These are phyloP conservation scores for Fusarium siculi DNA, from an alignment of 2,329 filamentous ascomycete species.

Conservation along the genomic window DNA sequence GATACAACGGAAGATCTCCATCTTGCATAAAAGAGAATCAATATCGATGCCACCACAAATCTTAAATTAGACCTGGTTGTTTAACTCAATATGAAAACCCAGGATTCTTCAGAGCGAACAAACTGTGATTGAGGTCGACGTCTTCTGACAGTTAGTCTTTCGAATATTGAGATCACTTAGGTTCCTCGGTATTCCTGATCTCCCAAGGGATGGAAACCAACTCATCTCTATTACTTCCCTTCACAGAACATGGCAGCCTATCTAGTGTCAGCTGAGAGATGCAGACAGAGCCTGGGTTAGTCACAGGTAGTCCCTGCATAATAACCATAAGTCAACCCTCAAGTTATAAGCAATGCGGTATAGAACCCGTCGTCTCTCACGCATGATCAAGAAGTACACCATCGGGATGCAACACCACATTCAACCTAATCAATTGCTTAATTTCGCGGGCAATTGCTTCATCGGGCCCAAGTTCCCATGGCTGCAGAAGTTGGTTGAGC, in stretches of 20 bases:
- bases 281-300: neutral
- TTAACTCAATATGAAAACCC: fast-evolving
- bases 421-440: neutral
- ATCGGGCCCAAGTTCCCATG: neutral
- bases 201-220: too few species aligned
- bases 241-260: fast-evolving
- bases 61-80: neutral
- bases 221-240: neutral
- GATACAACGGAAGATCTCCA: neutral
- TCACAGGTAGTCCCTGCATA: constrained; percentile 8
- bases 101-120: too few species aligned
- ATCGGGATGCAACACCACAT: neutral
- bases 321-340: neutral
- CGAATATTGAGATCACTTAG: too few species aligned
- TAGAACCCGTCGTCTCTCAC: neutral
- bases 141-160: neutral
- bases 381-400: neutral
- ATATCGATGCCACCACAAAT: neutral
- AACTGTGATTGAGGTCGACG: neutral
- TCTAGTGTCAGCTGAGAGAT: neutral
- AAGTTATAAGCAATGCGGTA: neutral
- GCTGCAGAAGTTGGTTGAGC: neutral
- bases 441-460: neutral
- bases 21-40: neutral
- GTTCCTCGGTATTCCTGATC: too few species aligned